Evolutionary conservation across 2,329 filamentous ascomycete species (phyloP), one percentile per base, ranked within the genome.

Genomic region (Ophiostoma perfectum): DNA sequence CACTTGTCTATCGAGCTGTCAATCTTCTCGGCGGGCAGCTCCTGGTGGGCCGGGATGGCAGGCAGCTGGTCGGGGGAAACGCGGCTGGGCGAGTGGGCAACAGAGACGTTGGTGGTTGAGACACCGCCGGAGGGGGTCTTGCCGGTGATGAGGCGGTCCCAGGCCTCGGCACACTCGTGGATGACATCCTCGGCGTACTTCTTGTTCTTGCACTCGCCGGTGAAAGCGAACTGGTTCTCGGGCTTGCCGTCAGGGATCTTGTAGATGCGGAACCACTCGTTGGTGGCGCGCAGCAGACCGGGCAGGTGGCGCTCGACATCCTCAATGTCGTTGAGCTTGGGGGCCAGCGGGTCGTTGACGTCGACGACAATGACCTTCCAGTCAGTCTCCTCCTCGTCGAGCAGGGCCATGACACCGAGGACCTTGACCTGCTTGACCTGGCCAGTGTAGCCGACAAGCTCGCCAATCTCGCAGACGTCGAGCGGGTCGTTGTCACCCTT

Each of bases 221-320:
- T 97, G 86, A 99, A 99, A 77, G 95, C 95, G 78, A 99, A 99
- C 85, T 98, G 95, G 89, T 99, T 99, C 90, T 99, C 95, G 76
- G 94, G 93, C 93, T 99, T 99, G 86, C 95, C 95, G 79, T 99
- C 95, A 78, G 95, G 95, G 82, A 99, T 99, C 88, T 99, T 99
- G 90, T 99, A 99, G 88, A 99, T 99, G 81, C 95, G 93, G 93
- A 99, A 99, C 95, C 95, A 99, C 86, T 99, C 95, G 79, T 99
- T 99, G 79, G 94, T 98, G 78, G 95, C 95, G 75, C 95, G 91
- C 80, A 99, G 87, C 70, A 99, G 92, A 76, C 95, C 95, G 71
- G 95, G 95, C 70, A 99, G 89, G 84, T 98, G 95, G 78, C 94
- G 90, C 88, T 99, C 95, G 75, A 99, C 95, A 79, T 99, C 95